Percentiles rank a stretch among this genome's conserved stretches.
Evolutionary conservation across 1,284 basidiomycete species (phyloP).

Genomic region (Volvariella volvacea): DNA sequence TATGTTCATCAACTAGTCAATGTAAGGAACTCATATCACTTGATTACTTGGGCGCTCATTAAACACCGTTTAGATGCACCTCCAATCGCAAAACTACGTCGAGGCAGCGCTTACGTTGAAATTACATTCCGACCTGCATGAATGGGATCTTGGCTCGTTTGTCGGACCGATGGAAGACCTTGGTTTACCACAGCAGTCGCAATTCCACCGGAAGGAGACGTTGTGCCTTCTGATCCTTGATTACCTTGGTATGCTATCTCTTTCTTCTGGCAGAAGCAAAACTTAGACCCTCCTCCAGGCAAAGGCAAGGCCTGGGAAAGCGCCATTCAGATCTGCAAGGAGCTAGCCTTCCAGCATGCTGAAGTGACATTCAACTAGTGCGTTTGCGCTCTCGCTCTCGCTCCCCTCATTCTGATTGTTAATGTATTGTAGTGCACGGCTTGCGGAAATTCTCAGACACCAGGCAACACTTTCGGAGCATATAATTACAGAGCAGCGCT

Average conservation of each 20-base stretch:
- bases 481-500: constrained; percentile 76
- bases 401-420: constrained; percentile 7
- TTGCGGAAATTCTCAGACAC: constrained; percentile 81
- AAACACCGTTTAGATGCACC: constrained; percentile 54
- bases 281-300: constrained; percentile 36
- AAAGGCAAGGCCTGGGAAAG: constrained; percentile 96
- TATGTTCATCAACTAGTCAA: constrained; percentile 93
- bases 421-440: constrained; percentile 45
- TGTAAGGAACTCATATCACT: constrained; percentile 34
- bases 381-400: constrained; percentile 17
- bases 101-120: constrained; percentile 91
- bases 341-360: constrained; percentile 79
- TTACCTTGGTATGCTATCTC: constrained; percentile 59
- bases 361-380: constrained; percentile 89
- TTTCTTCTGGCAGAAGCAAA: neutral
- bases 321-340: constrained; percentile 90
- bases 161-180: constrained; percentile 84
- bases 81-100: constrained; percentile 84
- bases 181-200: constrained; percentile 85
- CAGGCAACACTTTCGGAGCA: constrained; percentile 80
- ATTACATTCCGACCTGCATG: constrained; percentile 89
- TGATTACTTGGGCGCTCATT: constrained; percentile 10
- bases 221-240: constrained; percentile 81
- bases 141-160: constrained; percentile 79
- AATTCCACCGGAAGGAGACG: constrained; percentile 92